A percentile compares a stretch with the other conserved stretches of the same genome.
Evolutionary conservation across 805 yeast genomes (phyloP).

Genomic region (Starmerella riodocensis): DNA sequence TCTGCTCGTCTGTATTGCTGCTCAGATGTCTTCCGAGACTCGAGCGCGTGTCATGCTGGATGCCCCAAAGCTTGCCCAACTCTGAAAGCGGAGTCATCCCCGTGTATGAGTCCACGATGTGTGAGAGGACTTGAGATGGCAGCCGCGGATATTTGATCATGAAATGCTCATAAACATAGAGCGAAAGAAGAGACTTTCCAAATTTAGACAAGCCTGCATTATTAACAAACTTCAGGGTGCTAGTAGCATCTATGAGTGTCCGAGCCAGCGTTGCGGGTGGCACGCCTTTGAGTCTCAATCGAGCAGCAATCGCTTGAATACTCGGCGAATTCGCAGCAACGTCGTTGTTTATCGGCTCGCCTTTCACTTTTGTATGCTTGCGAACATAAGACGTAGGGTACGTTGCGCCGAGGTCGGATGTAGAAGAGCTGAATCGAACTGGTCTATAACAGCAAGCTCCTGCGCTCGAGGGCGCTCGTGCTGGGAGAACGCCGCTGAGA

Average conservation of each 20-base stretch:
- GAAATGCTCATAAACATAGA: slow-evolving; percentile 61
- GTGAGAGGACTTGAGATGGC: slow-evolving; percentile 64
- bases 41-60: slow-evolving; percentile 57
- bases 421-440: slow-evolving; percentile 3
- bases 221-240: slow-evolving; percentile 42
- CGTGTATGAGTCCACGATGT: slow-evolving; percentile 63
- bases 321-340: slow-evolving; percentile 51
- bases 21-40: slow-evolving; percentile 53
- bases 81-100: slow-evolving; percentile 52
- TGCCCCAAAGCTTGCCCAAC: slow-evolving; percentile 76
- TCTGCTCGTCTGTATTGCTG: slow-evolving; percentile 52
- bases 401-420: not conserved
- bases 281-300: slow-evolving; percentile 46
- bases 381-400: slow-evolving; percentile 12
- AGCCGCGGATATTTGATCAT: slow-evolving; percentile 74
- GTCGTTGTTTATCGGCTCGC: slow-evolving; percentile 34
- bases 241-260: slow-evolving; percentile 49
- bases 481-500: too few relatives aligned
- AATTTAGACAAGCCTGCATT: slow-evolving; percentile 70
- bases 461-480: not conserved
- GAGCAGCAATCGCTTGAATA: slow-evolving; percentile 63
- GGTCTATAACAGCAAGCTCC: not conserved
- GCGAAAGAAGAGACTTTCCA: slow-evolving; percentile 65
- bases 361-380: slow-evolving; percentile 18
- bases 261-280: slow-evolving; percentile 61